Percentiles rank a stretch among this genome's conserved stretches.
phyloP scores from a whole-genome alignment of 2,329 filamentous ascomycete genomes.

The Endoconidiophora laricicola region DNA sequence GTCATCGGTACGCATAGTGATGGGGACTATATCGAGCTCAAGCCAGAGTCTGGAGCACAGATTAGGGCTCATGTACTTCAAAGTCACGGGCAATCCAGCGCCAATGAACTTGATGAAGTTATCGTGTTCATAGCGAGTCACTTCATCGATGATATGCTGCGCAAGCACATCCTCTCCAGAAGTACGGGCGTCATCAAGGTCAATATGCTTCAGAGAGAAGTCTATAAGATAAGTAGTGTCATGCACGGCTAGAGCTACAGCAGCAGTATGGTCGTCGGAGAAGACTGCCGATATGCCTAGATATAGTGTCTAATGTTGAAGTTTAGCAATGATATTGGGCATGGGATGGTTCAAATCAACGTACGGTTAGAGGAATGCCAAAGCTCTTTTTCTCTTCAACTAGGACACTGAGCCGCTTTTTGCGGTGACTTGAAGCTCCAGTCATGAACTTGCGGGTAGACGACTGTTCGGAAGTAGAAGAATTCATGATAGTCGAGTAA shows the following conservation, averaged over 20 bases:
- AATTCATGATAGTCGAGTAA: slow-evolving; percentile 2
- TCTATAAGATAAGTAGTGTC: slow-evolving; percentile 62
- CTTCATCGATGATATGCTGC: slow-evolving; percentile 39
- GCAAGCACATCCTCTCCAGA: slow-evolving; percentile 32
- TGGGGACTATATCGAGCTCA: slow-evolving; percentile 58
- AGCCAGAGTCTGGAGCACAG: slow-evolving; percentile 59
- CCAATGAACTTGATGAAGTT: slow-evolving; percentile 63
- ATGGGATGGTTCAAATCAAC: slow-evolving; percentile 8
- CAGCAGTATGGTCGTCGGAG: slow-evolving; percentile 32
- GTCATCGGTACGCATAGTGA: slow-evolving; percentile 40
- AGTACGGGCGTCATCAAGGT: slow-evolving; percentile 24
- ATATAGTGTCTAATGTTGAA: slow-evolving; percentile 34
- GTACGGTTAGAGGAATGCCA: slow-evolving; percentile 30
- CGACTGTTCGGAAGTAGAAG: background rate
- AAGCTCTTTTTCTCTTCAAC: slow-evolving; percentile 27
- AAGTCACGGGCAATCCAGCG: slow-evolving; percentile 45
- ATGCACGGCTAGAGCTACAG: slow-evolving; percentile 52
- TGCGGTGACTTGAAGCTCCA: slow-evolving; percentile 29
- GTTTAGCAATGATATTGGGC: background rate
- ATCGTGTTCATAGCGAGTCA: slow-evolving; percentile 43
- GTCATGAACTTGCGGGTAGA: slow-evolving; percentile 26
- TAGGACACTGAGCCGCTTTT: slow-evolving; percentile 29
- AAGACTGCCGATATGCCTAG: slow-evolving; percentile 43
- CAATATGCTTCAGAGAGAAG: slow-evolving; percentile 46
- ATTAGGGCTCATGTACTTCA: slow-evolving; percentile 43